These are phyloP conservation scores for Raddia guianensis DNA, from an alignment of 176 grass and related monocot genomes.

Conservation along the genomic window DNA sequence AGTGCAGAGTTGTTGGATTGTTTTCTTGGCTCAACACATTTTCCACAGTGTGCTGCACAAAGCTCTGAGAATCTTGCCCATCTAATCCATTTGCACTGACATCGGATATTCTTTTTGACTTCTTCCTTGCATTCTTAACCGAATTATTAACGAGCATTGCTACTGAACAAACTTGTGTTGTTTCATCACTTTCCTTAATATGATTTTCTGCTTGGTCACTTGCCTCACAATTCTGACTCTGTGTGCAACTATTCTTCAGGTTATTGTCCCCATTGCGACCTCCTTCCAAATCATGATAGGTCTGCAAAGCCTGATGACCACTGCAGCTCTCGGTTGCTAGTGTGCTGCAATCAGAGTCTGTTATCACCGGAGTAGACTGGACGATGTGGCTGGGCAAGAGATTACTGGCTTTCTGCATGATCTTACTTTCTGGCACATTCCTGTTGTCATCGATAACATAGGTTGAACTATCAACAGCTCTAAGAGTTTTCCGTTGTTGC, in stretches of 20 bases:
- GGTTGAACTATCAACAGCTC: conserved; percentile 69
- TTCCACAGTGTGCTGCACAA: conserved; percentile 26
- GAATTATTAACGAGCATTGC: conserved; percentile 49
- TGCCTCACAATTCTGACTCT: conserved; percentile 28
- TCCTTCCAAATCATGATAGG: conserved; percentile 43
- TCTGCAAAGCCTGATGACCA: conserved; percentile 41
- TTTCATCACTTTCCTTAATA: conserved; percentile 13
- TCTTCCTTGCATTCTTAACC: conserved; percentile 63
- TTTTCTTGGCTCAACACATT: conserved; percentile 22
- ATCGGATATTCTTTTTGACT: conserved; percentile 67
- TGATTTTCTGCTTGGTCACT: conserved; percentile 28
- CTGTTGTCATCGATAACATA: conserved; percentile 53
- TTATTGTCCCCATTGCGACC: conserved; percentile 25
- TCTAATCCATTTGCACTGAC: conserved; percentile 52
- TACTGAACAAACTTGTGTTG: conserved; percentile 21
- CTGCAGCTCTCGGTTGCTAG: conserved; percentile 43
- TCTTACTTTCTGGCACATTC: conserved; percentile 36
- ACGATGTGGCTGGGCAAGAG: conserved; percentile 23
- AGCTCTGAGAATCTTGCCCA: conserved; percentile 35
- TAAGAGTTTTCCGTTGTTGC: conserved; percentile 60
- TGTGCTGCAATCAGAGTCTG: conserved; percentile 44
- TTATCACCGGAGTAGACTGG: conserved; percentile 36
- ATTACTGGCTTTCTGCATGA: conserved; percentile 34
- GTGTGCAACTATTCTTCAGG: conserved; percentile 31
- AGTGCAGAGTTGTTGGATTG: conserved; percentile 28